Base-by-base conservation (phyloP, 2,329 filamentous ascomycete genomes). In the Blastomyces emzantsi region DNA sequence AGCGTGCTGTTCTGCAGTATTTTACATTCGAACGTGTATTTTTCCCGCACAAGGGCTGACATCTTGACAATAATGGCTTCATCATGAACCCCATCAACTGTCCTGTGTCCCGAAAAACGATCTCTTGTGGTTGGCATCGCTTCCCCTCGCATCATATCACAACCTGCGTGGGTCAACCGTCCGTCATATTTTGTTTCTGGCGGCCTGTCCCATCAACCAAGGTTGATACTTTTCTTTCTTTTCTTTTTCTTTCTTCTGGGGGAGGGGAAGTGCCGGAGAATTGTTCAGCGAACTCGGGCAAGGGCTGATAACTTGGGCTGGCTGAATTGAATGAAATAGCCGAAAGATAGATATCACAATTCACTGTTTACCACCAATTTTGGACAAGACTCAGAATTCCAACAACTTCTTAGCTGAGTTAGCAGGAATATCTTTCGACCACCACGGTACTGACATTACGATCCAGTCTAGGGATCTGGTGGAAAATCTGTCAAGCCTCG, bases 351-450 rank as follows among this genome's bases (percentile, higher is more conserved):
- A 36, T 5, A 36, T 36, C 33, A 36, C 33, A 36, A 8, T 36
- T 33, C 25, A 33, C 17, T 6, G 57, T 60, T 28, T 15, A 28
- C n/a, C 19, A 45, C 36, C 36, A 11, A 8, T 39, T 28, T 28
- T 30, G 4, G n/a, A 22, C 41, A 30, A 47, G 43, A 47, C 30
- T 60, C 17, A 9, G 8, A 60, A 60, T 41, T 47, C 8, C 43
- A 47, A 60, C 57, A 60, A n/a, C 25, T 60, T 47, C 57, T 60
- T 30, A 60, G 57, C 49, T n/a, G 43, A 60, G 57, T 60, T 60
- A 57, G 54, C n/a, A 13, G 36, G 33, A 22, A 25, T 41, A 57
- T 22, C 9, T 43, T 22, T 49, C 43, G 57, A 60, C 57, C 41
- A 60, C 25, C 41, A 60, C 25, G 39, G 57, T 60, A 60, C 22